These are phyloP conservation scores for Phaeosphaeria sp. DNA, from an alignment of 2,329 filamentous ascomycete genomes.

Conservation along the genomic window DNA sequence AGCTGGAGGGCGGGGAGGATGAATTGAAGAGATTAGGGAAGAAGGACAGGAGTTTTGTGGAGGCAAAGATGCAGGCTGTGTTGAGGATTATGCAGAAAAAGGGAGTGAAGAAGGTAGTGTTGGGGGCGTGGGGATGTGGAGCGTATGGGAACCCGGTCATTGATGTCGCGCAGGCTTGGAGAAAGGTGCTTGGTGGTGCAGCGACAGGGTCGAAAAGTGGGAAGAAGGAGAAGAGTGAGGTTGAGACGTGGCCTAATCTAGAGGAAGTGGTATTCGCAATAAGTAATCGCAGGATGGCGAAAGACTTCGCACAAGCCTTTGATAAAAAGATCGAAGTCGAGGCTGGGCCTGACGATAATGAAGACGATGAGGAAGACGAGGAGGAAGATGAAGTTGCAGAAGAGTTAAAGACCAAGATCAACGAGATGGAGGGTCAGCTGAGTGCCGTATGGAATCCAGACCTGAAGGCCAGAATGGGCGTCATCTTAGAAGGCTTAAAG, in stretches of 20 bases:
- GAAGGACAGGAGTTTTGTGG: conserved; percentile 59
- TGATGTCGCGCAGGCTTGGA: conserved; percentile 65
- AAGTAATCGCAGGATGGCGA: conserved; percentile 58
- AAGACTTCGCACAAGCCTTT: conserved; percentile 59
- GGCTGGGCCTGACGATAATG: conserved; percentile 47
- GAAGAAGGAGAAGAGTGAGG: conserved; percentile 25
- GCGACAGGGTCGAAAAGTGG: conserved; percentile 20
- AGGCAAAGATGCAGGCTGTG: conserved; percentile 64
- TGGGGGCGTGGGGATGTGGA: conserved; percentile 71
- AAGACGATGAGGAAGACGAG: conserved; percentile 29
- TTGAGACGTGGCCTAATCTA: conserved; percentile 53
- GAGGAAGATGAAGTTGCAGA: conserved; percentile 29
- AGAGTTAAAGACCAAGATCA: conserved; percentile 43
- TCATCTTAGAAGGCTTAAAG: conserved; percentile 40
- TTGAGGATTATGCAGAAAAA: conserved; percentile 57
- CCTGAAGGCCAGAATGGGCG: conserved; percentile 38
- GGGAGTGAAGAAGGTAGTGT: conserved; percentile 58
- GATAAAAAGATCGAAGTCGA: conserved; percentile 48
- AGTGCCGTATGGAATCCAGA: conserved; percentile 43
- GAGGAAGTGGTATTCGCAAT: conserved; percentile 67
- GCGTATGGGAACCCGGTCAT: conserved; percentile 67
- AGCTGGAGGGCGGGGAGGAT: conserved; percentile 54
- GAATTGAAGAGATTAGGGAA: conserved; percentile 30
- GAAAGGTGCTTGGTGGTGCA: conserved; percentile 36
- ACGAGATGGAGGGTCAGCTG: conserved; percentile 44